phyloP scores from a whole-genome alignment of 2,329 filamentous ascomycete genomes.

The Diaporthe humulicola region DNA sequence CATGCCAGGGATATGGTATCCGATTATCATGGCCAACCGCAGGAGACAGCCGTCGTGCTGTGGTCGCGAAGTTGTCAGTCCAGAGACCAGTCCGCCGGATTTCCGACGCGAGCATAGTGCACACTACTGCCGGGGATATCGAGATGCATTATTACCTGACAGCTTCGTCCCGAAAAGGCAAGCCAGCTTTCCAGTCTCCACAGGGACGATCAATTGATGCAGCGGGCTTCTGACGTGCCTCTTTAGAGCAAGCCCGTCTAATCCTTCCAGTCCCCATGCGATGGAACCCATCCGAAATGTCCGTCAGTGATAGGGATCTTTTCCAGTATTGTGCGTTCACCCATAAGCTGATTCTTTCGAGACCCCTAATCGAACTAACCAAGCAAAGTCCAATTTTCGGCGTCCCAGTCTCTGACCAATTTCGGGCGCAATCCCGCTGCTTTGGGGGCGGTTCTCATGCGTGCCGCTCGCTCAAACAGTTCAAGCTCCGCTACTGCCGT shows the following conservation, averaged over 20 bases:
- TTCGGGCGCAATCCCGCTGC: constrained; percentile 41
- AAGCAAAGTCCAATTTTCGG: constrained; percentile 31
- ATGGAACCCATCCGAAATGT: constrained; percentile 12
- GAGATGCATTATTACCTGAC: constrained; percentile 7
- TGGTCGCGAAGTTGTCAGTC: background rate
- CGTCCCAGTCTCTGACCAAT: constrained; percentile 43
- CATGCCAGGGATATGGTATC: background rate
- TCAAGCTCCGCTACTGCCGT: constrained; percentile 6
- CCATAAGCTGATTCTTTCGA: background rate
- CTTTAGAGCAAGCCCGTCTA: background rate
- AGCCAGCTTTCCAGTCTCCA: background rate
- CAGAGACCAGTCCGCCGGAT: background rate
- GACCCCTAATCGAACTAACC: background rate
- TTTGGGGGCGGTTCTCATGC: constrained; percentile 43
- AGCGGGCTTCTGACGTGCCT: background rate
- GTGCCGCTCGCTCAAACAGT: constrained; percentile 39
- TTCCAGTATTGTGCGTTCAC: constrained; percentile 5
- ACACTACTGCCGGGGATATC: background rate
- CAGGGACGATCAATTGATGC: background rate
- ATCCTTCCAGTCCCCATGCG: background rate
- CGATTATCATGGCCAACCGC: background rate
- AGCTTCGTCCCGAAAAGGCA: background rate
- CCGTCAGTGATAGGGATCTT: constrained; percentile 10
- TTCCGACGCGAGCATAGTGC: background rate
- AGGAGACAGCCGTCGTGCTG: background rate